Evolutionary conservation across 2,329 filamentous ascomycete species (phyloP), one percentile per base, ranked within the genome.

Genomic region (Penicillium sp.): DNA sequence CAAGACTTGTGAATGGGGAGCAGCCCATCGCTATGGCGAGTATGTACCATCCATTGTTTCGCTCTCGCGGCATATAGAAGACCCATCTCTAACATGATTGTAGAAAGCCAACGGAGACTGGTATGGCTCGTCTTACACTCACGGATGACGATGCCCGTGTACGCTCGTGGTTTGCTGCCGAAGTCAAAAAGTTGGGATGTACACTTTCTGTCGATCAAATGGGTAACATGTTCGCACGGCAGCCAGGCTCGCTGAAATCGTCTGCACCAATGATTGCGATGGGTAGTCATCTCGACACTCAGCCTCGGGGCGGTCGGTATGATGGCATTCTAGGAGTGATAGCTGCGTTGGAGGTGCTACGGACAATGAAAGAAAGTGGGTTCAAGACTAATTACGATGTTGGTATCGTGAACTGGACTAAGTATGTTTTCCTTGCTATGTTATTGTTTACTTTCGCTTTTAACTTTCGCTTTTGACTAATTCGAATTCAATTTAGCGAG

Each of bases 311-410:
- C 1, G 69, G 69, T 31, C 66, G 88, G 26, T 91, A 92, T 59
- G 89, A 92, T 66, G 89, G 89, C 0, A 90, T 92, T 31, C 74
- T 93, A 0, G 90, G 90, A 1, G 79, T 92, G 1, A 79, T 83
- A 33, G 85, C 88, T 1, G 90, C 84, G 0, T 75, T 92, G 0
- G 89, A 92, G 71, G 87, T 89, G 72, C 74, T 92, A 16, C 81
- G 79, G 44, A 82, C 85, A 0, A 77, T 93, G 53, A 79, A 84
- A 3, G 88, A 91, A n/a, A 82, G 84, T 47, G 75, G 81, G n/a
- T 79, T 87, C 3, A 79, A 86, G 66, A 91, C 89, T 0, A 79
- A 85, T 29, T 87, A 82, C 48, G 86, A 87, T 2, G 80, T 91
- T 0, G 88, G 87, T 1, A 81, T 91, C 0, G 84, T 91, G 1